Evolutionary conservation across 2,329 filamentous ascomycete genomes (phyloP).

Genomic region (Fusarium bulbicola): DNA sequence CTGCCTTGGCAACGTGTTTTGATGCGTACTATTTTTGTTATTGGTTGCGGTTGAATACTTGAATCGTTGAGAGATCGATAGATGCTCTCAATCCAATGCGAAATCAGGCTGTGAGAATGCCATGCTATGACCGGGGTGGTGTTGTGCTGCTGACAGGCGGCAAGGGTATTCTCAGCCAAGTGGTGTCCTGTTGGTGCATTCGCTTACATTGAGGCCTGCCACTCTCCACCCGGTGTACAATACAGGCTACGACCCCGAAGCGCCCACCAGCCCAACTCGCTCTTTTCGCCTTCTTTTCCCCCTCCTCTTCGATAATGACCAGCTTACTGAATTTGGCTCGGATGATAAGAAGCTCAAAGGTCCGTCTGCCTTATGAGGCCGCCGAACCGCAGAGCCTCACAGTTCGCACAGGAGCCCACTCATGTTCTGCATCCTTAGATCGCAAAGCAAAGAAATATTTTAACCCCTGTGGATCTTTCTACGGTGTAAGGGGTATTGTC

Average conservation of each 20-base stretch:
- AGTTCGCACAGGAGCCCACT: neutral
- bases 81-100: neutral
- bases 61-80: no score
- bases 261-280: neutral
- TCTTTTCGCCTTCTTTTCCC: neutral
- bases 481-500: rapidly evolving
- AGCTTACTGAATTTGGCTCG: neutral
- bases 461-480: neutral
- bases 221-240: neutral
- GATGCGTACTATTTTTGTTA: neutral
- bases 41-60: no score
- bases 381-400: neutral
- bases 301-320: neutral
- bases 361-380: neutral
- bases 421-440: neutral
- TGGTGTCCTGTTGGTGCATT: neutral
- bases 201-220: neutral
- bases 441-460: rapidly evolving
- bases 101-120: neutral
- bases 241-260: neutral
- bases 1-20: neutral
- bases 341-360: neutral
- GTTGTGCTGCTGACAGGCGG: neutral
- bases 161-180: neutral
- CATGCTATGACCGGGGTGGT: neutral